phyloP scores from a whole-genome alignment of 345 rosid genomes.

The Pistacia atlantica region DNA sequence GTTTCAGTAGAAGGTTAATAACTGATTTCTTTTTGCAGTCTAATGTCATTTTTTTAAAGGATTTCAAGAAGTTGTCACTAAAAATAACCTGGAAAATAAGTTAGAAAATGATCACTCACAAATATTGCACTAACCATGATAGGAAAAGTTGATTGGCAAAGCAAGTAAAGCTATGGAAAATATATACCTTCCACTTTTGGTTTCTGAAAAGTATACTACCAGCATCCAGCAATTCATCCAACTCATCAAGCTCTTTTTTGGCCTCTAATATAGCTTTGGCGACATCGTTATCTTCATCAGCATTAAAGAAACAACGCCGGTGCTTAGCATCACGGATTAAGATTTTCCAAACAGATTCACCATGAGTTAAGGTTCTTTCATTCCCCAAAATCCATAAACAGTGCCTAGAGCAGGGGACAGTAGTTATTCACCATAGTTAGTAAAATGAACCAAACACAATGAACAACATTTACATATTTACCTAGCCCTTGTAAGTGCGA shows the following conservation, averaged over 20 bases:
- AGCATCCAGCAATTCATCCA: conserved; percentile 37
- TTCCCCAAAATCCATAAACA: conserved; percentile 28
- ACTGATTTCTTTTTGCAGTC: conserved; percentile 22
- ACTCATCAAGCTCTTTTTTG: conserved; percentile 38
- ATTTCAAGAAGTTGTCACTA: conserved; percentile 46
- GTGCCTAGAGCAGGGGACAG: too few relatives aligned
- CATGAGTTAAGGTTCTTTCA: conserved; percentile 33
- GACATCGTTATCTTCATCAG: conserved; percentile 37
- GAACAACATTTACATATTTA: too few relatives aligned
- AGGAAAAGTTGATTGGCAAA: not conserved
- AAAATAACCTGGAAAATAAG: conserved; percentile 43
- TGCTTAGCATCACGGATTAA: too few relatives aligned
- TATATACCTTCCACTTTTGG: conserved; percentile 50
- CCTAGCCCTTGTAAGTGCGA: too few relatives aligned
- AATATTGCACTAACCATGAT: not conserved
- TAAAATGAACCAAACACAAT: too few relatives aligned
- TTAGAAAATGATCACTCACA: not conserved
- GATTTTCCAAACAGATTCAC: too few relatives aligned
- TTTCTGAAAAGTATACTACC: conserved; percentile 34
- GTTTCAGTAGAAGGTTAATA: conserved; percentile 35
- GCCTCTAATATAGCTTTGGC: conserved; percentile 33
- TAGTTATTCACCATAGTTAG: too few relatives aligned
- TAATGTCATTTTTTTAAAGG: conserved; percentile 47
- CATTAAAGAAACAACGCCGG: not conserved
- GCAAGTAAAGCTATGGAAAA: not conserved